These are phyloP conservation scores for Cladosporium cucumerinum DNA, from an alignment of 2,329 filamentous ascomycete species.

Conservation along the genomic window DNA sequence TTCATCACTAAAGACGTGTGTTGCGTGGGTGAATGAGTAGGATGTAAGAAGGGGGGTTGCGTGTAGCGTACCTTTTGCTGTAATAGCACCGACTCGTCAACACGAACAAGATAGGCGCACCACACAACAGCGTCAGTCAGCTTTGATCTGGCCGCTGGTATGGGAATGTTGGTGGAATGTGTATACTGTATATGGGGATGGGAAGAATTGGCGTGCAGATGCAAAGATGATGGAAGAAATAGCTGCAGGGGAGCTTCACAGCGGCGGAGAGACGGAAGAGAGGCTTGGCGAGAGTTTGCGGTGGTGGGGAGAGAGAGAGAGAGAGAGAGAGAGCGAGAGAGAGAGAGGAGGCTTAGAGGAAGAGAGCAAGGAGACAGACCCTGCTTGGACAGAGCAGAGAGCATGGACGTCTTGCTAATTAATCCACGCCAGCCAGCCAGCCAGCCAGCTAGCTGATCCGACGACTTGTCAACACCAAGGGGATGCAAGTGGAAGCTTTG, in stretches of 20 bases:
- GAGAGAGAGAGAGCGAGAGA: no score
- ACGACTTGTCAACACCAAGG: constrained; percentile 3
- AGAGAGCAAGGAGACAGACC: background rate
- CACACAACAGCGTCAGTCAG: background rate
- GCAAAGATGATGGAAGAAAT: background rate
- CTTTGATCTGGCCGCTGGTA: background rate
- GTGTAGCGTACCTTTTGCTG: constrained; percentile 8
- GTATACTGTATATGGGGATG: background rate
- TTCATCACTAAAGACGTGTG: constrained; percentile 27
- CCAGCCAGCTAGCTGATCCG: background rate
- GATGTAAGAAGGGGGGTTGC: background rate
- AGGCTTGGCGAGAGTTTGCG: background rate
- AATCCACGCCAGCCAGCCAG: no score
- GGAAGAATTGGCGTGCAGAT: background rate
- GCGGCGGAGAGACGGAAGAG: background rate
- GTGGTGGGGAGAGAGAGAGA: background rate
- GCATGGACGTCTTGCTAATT: background rate
- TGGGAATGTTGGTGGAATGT: background rate
- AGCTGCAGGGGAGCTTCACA: background rate
- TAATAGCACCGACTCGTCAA: background rate
- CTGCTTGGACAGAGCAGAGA: background rate
- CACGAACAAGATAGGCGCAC: background rate
- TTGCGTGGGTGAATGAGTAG: background rate
- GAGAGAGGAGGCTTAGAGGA: no score
- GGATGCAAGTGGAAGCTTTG: background rate